Conservation (phyloP, 805 yeast genomes). For the Starmerella scarabaei region DNA sequence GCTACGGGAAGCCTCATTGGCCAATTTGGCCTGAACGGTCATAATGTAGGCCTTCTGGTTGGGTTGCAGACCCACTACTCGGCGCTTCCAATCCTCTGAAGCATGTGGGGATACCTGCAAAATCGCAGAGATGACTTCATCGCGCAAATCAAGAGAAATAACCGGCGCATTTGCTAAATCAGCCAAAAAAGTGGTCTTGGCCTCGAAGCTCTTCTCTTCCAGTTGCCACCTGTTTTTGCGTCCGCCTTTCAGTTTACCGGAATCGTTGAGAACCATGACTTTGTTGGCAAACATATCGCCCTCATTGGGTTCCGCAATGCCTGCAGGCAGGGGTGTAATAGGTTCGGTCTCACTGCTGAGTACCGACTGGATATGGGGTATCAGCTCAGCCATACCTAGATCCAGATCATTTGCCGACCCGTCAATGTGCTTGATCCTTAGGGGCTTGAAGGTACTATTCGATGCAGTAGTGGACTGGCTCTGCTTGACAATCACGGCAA, state of each 20-base stretch:
- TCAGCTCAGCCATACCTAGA: constrained; percentile 54
- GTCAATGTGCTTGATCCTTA: constrained; percentile 53
- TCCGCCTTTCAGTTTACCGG: constrained; percentile 56
- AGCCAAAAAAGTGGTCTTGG: constrained; percentile 41
- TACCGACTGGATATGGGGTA: constrained; percentile 32
- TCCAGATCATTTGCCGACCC: constrained; percentile 54
- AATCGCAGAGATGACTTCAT: constrained; percentile 76
- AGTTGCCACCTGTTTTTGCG: constrained; percentile 64
- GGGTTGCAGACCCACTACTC: constrained; percentile 73
- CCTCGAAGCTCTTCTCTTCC: constrained; percentile 63
- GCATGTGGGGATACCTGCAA: constrained; percentile 22
- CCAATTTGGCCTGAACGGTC: constrained; percentile 55
- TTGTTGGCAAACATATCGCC: not conserved
- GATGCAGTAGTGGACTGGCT: constrained; percentile 30
- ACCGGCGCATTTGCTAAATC: constrained; percentile 56
- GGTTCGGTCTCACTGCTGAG: constrained; percentile 1
- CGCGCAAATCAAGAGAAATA: constrained; percentile 62
- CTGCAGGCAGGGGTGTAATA: no score
- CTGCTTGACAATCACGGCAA: constrained; percentile 70
- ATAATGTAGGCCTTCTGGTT: constrained; percentile 69
- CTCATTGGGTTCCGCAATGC: no score
- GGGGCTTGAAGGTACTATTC: constrained; percentile 54
- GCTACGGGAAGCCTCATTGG: constrained; percentile 59
- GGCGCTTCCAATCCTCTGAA: constrained; percentile 47
- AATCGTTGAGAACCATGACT: constrained; percentile 56